A percentile compares a stretch with the other conserved stretches of the same genome.
Conservation (phyloP, 148 eudicot genomes). For the Diospyros lotus region DNA sequence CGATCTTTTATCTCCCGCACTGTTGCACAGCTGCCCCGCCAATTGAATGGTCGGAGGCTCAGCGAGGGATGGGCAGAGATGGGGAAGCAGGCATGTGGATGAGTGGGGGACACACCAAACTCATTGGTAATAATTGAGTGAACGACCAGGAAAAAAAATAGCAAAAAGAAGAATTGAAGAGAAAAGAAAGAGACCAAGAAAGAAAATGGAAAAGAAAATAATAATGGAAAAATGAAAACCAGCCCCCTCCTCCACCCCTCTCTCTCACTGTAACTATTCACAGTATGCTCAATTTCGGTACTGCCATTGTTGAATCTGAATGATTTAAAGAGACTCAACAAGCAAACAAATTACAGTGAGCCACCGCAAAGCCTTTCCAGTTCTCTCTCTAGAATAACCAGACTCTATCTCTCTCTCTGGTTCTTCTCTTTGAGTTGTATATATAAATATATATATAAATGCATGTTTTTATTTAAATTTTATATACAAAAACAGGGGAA, state of each 20-base stretch:
- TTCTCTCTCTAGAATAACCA: background rate
- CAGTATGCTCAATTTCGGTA: background rate
- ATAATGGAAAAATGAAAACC: too few species aligned
- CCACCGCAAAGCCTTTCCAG: background rate
- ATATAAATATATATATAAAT: too few species aligned
- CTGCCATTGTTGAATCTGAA: background rate
- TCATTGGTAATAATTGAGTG: slow-evolving; percentile 11
- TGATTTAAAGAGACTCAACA: background rate
- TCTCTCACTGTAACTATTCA: background rate
- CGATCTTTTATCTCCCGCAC: too few species aligned
- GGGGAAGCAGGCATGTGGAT: slow-evolving; percentile 66
- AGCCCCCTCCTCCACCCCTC: background rate
- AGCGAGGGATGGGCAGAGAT: background rate
- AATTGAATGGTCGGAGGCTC: slow-evolving; percentile 8
- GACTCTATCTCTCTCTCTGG: background rate
- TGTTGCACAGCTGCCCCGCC: slow-evolving; percentile 1
- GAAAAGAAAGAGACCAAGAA: too few species aligned
- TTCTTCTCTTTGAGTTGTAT: background rate
- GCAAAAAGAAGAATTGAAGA: background rate
- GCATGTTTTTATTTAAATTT: too few species aligned
- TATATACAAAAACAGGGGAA: too few species aligned
- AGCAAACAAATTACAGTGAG: background rate
- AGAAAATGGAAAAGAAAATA: too few species aligned
- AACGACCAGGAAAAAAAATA: slow-evolving; percentile 4
- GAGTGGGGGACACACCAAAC: slow-evolving; percentile 48